Conservation (phyloP, 345 rosid genomes). For the Brassica incana region DNA sequence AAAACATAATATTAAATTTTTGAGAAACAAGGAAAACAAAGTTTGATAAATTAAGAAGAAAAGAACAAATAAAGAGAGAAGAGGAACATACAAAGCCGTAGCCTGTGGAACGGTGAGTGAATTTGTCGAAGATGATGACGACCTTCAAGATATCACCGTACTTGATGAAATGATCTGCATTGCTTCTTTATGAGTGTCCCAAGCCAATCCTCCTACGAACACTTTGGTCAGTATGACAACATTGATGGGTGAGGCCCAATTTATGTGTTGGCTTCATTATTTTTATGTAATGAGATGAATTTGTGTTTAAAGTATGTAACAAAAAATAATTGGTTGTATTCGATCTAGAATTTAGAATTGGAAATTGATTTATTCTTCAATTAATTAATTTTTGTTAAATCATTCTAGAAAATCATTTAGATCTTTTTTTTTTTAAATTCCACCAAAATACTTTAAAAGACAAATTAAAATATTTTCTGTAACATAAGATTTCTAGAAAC, state of each 20-base stretch:
- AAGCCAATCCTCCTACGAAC: slow-evolving; percentile 93
- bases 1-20: neutral
- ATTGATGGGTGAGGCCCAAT: neutral
- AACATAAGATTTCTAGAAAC: too few relatives aligned
- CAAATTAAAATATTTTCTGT: too few relatives aligned
- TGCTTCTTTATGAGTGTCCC: slow-evolving; percentile 94
- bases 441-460: too few relatives aligned
- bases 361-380: too few relatives aligned
- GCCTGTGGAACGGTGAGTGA: slow-evolving; percentile 96
- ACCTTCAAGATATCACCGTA: slow-evolving; percentile 92
- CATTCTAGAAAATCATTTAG: too few relatives aligned
- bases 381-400: too few relatives aligned
- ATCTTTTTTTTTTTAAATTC: too few relatives aligned
- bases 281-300: neutral
- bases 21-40: neutral
- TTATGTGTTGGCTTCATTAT: neutral
- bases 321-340: neutral
- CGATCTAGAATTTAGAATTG: neutral
- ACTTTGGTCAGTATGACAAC: slow-evolving; percentile 63
- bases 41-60: neutral
- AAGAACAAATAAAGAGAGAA: neutral
- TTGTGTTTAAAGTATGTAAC: neutral
- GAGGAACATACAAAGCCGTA: slow-evolving; percentile 71
- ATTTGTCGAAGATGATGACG: slow-evolving; percentile 83
- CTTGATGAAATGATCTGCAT: slow-evolving; percentile 84